These are phyloP conservation scores for Calonectria hawksworthii DNA, from an alignment of 2,329 filamentous ascomycete species.

Conservation along the genomic window DNA sequence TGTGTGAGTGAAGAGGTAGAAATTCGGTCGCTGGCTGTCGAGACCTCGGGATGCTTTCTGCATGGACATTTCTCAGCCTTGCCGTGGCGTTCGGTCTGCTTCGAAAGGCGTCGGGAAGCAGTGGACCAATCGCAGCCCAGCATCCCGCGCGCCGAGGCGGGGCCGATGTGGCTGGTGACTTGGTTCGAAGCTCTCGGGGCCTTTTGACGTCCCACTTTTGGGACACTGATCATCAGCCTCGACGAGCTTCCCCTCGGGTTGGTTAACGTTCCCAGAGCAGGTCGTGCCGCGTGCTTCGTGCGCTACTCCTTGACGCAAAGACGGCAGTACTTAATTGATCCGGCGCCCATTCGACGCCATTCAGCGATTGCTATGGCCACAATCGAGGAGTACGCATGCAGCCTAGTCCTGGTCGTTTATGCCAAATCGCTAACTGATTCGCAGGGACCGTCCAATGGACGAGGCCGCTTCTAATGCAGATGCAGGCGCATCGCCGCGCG, in stretches of 20 bases:
- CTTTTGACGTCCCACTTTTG: constrained; percentile 39
- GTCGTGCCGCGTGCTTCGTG: not conserved
- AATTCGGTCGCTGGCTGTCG: constrained; percentile 16
- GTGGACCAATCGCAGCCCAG: constrained; percentile 40
- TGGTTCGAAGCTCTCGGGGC: constrained; percentile 24
- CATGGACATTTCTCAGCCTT: constrained; percentile 61
- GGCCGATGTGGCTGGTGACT: constrained; percentile 33
- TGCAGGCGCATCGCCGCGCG: constrained; percentile 9
- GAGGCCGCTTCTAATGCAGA: constrained; percentile 20
- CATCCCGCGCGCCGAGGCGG: constrained; percentile 14
- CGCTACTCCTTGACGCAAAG: not conserved
- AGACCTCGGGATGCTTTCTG: constrained; percentile 34
- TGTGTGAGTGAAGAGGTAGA: constrained; percentile 26
- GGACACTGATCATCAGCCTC: constrained; percentile 42
- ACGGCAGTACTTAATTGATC: not conserved
- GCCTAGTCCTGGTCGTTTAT: not conserved
- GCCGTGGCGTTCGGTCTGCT: constrained; percentile 48
- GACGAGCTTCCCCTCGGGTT: constrained; percentile 34
- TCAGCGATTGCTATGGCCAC: constrained; percentile 35
- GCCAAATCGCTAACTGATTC: constrained; percentile 35
- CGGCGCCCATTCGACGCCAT: not conserved
- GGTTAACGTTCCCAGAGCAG: not conserved
- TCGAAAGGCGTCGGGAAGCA: constrained; percentile 31
- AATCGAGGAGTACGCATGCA: constrained; percentile 37
- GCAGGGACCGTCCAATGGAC: constrained; percentile 36